Evolutionary conservation across 2,329 filamentous ascomycete species (phyloP), one percentile per base, ranked within the genome.

Genomic region (Monilinia polystroma): DNA sequence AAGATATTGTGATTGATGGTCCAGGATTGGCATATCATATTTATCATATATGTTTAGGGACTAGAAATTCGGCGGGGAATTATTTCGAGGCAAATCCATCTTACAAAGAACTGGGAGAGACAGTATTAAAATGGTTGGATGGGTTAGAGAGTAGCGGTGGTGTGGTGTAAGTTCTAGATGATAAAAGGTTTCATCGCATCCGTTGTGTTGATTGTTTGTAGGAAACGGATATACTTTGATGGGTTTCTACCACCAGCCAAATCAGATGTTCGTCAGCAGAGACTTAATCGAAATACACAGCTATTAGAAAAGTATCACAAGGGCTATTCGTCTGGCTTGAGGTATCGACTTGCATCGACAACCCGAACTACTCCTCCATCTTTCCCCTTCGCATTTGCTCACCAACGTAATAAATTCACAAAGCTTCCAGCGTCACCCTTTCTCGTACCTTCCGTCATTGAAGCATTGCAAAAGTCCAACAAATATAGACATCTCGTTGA

Each of bases 181-280:
- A 45, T 35, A 6, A 20, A 16, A 49, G 2, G 58, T 16, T 47
- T 14, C 35, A 14, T 49, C 20, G 38, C 20, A 10, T 66, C 29
- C 35, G 16, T 32, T 14, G 56, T 49, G 43, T 66, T 74, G 72
- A 71, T 64, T 52, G 20, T 63, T 59, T 62, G 43, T 71, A 91
- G 88, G 71, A 79, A 85, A 67, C 86, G 83, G 57, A 90, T 97
- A 64, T 93, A 90, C 76, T 97, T 98, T 73, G 94, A 98, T 76
- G 93, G 93, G 18, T 88, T 86, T 66, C 82, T 98, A 0, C 94
- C 94, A 52, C 41, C 68, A 32, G 67, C 70, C n/a, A 77, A 77
- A 63, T 63, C 73, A 41, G 57, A 72, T 52, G 71, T 69, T n/a
- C 68, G 76, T 62, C 67, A 72, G 1, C 55, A 70, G 26, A 72